These are phyloP conservation scores for Scedosporium aurantiacum DNA, from an alignment of 2,329 filamentous ascomycete species.

Conservation along the genomic window DNA sequence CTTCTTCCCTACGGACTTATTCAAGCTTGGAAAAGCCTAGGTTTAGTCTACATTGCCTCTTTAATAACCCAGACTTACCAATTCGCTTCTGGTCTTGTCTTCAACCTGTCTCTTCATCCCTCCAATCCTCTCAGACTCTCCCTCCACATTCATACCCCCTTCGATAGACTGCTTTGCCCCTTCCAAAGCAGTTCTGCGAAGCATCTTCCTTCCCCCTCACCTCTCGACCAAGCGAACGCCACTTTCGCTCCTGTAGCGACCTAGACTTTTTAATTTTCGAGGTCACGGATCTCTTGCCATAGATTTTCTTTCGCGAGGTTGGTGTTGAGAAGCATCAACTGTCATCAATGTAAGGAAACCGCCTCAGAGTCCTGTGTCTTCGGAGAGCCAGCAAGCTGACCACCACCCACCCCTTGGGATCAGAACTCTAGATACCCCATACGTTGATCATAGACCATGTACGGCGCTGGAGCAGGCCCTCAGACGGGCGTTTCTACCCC, in stretches of 20 bases:
- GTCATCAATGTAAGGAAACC: not conserved
- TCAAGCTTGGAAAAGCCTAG: not conserved
- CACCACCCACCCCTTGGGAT: not conserved
- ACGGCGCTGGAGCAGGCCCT: conserved; percentile 69
- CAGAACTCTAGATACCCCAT: conserved; percentile 27
- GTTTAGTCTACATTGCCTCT: not conserved
- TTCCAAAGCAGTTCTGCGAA: not conserved
- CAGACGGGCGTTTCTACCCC: conserved; percentile 97
- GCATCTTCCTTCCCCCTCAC: not conserved
- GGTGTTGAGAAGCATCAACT: not conserved
- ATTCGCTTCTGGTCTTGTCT: not conserved
- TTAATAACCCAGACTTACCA: not conserved
- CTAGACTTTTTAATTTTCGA: not conserved
- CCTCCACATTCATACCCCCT: not conserved
- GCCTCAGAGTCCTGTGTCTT: not conserved
- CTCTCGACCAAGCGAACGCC: not conserved
- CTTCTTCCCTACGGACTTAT: not conserved
- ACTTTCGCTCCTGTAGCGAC: not conserved
- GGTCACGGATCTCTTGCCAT: not conserved
- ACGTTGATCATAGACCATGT: conserved; percentile 52
- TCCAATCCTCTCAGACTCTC: not conserved
- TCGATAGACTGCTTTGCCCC: not conserved
- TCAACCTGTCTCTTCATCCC: not conserved
- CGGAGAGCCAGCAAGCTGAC: not conserved
- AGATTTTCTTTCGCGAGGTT: not conserved